Evolutionary conservation across 1,139 yeast genomes (phyloP).

Genomic region (Suhomyces anneliseae): DNA sequence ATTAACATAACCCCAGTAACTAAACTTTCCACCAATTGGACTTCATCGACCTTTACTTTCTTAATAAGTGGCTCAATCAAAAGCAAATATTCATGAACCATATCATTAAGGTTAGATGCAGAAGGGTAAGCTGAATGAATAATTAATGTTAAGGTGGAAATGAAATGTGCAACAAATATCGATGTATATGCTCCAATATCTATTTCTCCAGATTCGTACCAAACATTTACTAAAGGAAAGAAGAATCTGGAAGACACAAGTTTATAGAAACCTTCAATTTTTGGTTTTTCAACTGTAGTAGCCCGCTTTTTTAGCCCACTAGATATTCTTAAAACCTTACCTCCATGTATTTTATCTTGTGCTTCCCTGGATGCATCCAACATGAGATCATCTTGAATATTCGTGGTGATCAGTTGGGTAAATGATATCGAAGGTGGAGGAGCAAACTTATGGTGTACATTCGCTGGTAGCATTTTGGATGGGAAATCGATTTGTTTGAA

Average conservation of each 20-base stretch:
- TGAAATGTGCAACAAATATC: constrained; percentile 55
- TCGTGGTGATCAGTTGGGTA: background rate
- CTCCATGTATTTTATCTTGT: constrained; percentile 37
- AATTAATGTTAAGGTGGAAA: constrained; percentile 57
- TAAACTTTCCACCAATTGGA: constrained; percentile 45
- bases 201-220: constrained; percentile 50
- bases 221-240: constrained; percentile 56
- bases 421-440: background rate
- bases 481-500: constrained; percentile 33
- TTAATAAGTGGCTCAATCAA: constrained; percentile 33
- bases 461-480: constrained; percentile 47
- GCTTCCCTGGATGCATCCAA: constrained; percentile 41
- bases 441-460: constrained; percentile 40
- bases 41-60: constrained; percentile 24
- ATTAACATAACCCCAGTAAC: constrained; percentile 49
- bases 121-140: constrained; percentile 61
- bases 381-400: constrained; percentile 37
- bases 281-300: constrained; percentile 12
- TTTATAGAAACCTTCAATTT: constrained; percentile 40
- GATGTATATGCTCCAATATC: constrained; percentile 57
- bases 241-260: constrained; percentile 49
- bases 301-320: constrained; percentile 27
- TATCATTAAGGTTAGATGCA: constrained; percentile 49
- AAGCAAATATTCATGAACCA: constrained; percentile 55
- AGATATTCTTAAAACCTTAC: constrained; percentile 54